These are phyloP conservation scores for Samsoniella hepiali DNA, from an alignment of 2,329 filamentous ascomycete species.

Conservation along the genomic window DNA sequence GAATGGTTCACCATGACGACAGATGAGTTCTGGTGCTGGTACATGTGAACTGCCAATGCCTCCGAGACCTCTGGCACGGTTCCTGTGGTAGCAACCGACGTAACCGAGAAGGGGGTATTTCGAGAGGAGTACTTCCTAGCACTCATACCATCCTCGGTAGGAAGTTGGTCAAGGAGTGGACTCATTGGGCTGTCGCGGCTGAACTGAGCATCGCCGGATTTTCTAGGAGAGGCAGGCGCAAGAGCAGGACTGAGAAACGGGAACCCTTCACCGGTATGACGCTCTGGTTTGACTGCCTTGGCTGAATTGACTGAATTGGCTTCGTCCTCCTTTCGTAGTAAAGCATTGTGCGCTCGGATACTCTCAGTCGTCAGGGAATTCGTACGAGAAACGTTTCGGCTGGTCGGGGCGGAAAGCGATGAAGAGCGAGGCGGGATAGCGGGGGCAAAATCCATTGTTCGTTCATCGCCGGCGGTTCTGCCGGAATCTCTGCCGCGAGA, in stretches of 20 bases:
- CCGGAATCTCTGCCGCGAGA: background rate
- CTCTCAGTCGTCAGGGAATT: conserved; percentile 58
- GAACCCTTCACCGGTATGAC: conserved; percentile 23
- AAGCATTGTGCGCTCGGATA: conserved; percentile 51
- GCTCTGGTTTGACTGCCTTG: conserved; percentile 9
- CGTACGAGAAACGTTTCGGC: conserved; percentile 52
- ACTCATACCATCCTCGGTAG: conserved; percentile 50
- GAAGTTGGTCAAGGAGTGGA: conserved; percentile 42
- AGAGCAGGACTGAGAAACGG: background rate
- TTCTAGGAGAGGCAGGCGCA: background rate
- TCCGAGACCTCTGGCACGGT: conserved; percentile 63
- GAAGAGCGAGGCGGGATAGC: conserved; percentile 55
- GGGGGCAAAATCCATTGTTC: conserved; percentile 60
- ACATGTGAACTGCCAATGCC: conserved; percentile 60
- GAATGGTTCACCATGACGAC: conserved; percentile 58
- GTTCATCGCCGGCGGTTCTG: conserved; percentile 35
- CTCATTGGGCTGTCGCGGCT: conserved; percentile 28
- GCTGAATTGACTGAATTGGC: conserved; percentile 24
- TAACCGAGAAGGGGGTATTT: conserved; percentile 60
- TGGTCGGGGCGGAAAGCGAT: conserved; percentile 61
- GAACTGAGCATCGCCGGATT: background rate
- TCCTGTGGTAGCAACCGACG: conserved; percentile 58
- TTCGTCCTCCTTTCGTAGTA: conserved; percentile 26
- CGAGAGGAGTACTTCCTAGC: conserved; percentile 52
- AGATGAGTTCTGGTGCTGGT: conserved; percentile 62